Evolutionary conservation across 108 stramenopile species (phyloP), one percentile per base, ranked within the genome.

Genomic region (Stephanodiscus minutulus): DNA sequence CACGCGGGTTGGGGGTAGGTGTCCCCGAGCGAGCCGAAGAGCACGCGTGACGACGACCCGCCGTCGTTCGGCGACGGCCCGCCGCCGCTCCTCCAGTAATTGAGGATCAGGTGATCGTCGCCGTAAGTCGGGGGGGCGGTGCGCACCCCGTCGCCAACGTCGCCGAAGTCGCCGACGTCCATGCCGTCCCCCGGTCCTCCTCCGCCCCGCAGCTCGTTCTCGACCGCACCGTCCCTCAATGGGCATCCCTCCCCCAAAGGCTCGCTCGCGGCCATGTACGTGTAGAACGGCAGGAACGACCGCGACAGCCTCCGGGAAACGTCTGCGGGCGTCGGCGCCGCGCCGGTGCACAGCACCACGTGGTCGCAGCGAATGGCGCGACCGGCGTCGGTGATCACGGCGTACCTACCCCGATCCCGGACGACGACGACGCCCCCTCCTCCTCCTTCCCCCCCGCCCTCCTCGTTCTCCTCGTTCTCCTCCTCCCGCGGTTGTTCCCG

Each of bases 281-380:
- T 77, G 44, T 77, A 77, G n/a, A 77, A 50, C 10, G 76, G 76
- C 8, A 69, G 13, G 59, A 77, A 70, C n/a, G 76, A 64, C 6
- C 49, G 49, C n/a, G 68, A 39, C n/a, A 77, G 62, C 22, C 63
- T 61, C 36, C 35, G 43, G 5, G 76, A 70, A 7, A 70, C 36
- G 15, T 55, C 49, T 0, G 28, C 25, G 1, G 67, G 46, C 20
- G 48, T n/a, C 18, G 56, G 1, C 20, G 63, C 68, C n/a, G 68
- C 68, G 18, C 76, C 76, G 13, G 76, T 77, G 22, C 76, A 77
- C n/a, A 77, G 43, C n/a, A 77, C 76, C 17, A 77, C 62, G 63
- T 77, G 76, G 49, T 77, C 76, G 47, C 76, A 77, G 7, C 43
- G 56, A 21, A 77, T 39, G 21, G 25, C 25, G 52, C 41, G 44